phyloP scores from a whole-genome alignment of 352 stramenopile genomes.

The Pythium sp. region DNA sequence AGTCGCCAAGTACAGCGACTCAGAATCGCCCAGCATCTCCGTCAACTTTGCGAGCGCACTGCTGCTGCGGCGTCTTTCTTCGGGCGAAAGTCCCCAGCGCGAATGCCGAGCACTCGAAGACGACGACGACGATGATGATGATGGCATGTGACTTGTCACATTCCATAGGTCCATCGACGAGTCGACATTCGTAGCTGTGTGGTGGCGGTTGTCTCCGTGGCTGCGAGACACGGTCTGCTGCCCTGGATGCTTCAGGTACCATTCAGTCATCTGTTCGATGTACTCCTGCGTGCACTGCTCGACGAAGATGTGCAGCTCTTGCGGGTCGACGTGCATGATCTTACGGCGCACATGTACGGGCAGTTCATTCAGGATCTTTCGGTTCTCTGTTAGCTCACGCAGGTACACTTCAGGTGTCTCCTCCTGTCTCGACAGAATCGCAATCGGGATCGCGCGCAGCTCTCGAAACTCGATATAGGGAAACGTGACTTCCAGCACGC shows the following conservation, averaged over 20 bases:
- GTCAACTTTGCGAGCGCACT: slow-evolving; percentile 56
- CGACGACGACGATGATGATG: slow-evolving; percentile 25
- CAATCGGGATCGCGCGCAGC: slow-evolving; percentile 79
- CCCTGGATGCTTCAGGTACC: slow-evolving; percentile 55
- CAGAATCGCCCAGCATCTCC: slow-evolving; percentile 82
- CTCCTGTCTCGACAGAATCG: slow-evolving; percentile 73
- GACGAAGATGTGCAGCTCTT: slow-evolving; percentile 70
- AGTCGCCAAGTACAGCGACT: slow-evolving; percentile 74
- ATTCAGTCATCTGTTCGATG: slow-evolving; percentile 58
- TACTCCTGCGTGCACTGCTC: slow-evolving; percentile 77
- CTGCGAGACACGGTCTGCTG: slow-evolving; percentile 14
- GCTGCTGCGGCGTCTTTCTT: slow-evolving; percentile 75
- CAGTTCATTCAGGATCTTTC: slow-evolving; percentile 69
- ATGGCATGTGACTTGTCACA: slow-evolving; percentile 67
- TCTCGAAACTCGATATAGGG: slow-evolving; percentile 88
- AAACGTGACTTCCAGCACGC: slow-evolving; percentile 77
- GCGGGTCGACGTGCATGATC: slow-evolving; percentile 70
- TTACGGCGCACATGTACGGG: slow-evolving; percentile 81
- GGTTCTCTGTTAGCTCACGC: slow-evolving; percentile 80
- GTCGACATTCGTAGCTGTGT: slow-evolving; percentile 17
- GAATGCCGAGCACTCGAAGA: slow-evolving; percentile 18
- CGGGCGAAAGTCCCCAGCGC: slow-evolving; percentile 26
- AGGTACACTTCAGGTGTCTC: slow-evolving; percentile 79
- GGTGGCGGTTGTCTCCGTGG: slow-evolving; percentile 27
- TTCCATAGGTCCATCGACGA: slow-evolving; percentile 51